Base-by-base conservation (phyloP, 2,329 filamentous ascomycete genomes). In the Fusarium bactridioides region DNA sequence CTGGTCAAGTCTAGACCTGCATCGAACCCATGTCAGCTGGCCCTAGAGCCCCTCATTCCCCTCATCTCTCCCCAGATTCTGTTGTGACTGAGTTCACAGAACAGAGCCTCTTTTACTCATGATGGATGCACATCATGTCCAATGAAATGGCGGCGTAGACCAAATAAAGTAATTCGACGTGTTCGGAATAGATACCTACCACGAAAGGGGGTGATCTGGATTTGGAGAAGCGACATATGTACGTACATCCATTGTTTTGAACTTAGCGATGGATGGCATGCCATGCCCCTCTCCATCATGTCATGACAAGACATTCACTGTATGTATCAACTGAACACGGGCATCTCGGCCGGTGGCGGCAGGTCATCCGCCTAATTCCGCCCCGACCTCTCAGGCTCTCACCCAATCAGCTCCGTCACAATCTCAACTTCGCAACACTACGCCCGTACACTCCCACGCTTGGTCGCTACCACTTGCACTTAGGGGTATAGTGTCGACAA, bases 401-500 rank as follows among this genome's bases (percentile, higher is more conserved):
- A 29, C n/a, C 64, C 55, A 62, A 62, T 69, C 67, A 66, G 45
- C 51, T 19, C 23, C 33, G 29, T 44, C 45, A 25, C 33, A 43
- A 40, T 19, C 44, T 69, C 66, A 69, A 64, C 66, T 68, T 68
- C 43, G 37, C 64, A 61, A 69, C 64, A 27, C 64, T 58, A 64
- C 62, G 70, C 71, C 70, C 71, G 61, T 67, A 67, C 63, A 58
- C 63, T 65, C 68, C 65, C 74, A 65, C 73, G 67, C 67, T 63
- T 62, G 63, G 62, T 75, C 84, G 83, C 81, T 80, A 83, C 80
- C 79, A 87, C 85, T 85, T 88, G 86, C 86, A 86, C 86, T 87
- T 88, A 87, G 84, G 84, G 86, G 86, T 84, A 84, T 87, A 87
- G 86, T 80, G 76, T 74, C 73, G 66, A 70, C 64, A 63, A 74